Conservation (phyloP, 768 basidiomycete genomes). For the Ephemerocybe angulata region DNA sequence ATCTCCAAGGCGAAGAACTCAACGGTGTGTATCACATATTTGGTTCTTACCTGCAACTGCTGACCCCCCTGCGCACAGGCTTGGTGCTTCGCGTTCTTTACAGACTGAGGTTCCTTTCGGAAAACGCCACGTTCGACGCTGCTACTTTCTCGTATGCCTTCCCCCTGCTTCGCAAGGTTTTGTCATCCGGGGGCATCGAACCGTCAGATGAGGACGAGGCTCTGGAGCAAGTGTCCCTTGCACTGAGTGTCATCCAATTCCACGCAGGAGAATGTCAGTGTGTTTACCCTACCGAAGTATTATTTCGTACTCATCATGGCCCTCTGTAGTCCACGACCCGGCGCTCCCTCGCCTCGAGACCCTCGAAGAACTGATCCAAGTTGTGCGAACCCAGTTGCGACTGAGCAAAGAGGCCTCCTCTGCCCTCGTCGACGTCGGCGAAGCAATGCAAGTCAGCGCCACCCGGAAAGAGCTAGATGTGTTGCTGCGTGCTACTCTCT, state of each 20-base stretch:
- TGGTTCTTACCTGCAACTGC: background rate
- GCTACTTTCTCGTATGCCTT: slow-evolving; percentile 82
- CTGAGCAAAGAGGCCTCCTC: slow-evolving; percentile 82
- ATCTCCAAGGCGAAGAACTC: slow-evolving; percentile 68
- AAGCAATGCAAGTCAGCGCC: slow-evolving; percentile 68
- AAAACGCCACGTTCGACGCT: slow-evolving; percentile 78
- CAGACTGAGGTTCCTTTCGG: slow-evolving; percentile 74
- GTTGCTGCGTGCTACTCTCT: slow-evolving; percentile 69
- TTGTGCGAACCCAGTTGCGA: slow-evolving; percentile 74
- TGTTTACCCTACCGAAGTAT: background rate
- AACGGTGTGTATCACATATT: slow-evolving; percentile 41
- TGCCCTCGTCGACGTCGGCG: slow-evolving; percentile 74
- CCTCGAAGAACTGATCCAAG: slow-evolving; percentile 64
- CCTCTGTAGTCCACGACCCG: slow-evolving; percentile 54
- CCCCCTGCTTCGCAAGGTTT: slow-evolving; percentile 68
- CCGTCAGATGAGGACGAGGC: slow-evolving; percentile 68
- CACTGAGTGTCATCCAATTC: slow-evolving; percentile 64
- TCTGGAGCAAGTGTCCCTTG: slow-evolving; percentile 74
- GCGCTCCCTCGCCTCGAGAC: slow-evolving; percentile 73
- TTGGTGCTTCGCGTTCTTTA: slow-evolving; percentile 84
- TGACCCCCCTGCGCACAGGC: too few species aligned
- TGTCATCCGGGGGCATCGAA: slow-evolving; percentile 64
- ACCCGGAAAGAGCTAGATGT: slow-evolving; percentile 58
- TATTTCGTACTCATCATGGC: background rate
- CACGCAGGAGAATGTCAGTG: slow-evolving; percentile 71